phyloP scores from a whole-genome alignment of 2,329 filamentous ascomycete genomes.

The Alternaria gaisen region DNA sequence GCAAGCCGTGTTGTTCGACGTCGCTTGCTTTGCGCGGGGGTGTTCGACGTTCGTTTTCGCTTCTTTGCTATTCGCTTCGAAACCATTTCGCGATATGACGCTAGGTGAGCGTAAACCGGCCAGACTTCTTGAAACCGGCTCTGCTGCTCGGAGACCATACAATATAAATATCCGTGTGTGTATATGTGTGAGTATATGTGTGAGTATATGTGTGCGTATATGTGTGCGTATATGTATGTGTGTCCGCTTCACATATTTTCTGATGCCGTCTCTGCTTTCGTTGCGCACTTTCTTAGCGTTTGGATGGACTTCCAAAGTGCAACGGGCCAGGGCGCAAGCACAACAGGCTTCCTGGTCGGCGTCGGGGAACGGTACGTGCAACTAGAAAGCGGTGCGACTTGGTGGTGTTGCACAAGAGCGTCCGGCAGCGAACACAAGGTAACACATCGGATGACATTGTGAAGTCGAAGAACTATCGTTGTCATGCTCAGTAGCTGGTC shows the following conservation, averaged over 20 bases:
- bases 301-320: conserved; percentile 3
- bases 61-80: conserved; percentile 11
- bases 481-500: conserved; percentile 7
- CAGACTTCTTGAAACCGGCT: conserved; percentile 3
- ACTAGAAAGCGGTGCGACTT: neutral
- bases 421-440: conserved; percentile 1
- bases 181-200: too few relatives aligned
- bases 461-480: conserved; percentile 4
- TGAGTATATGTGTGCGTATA: too few relatives aligned
- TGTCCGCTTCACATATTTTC: conserved; percentile 3
- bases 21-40: conserved; percentile 2
- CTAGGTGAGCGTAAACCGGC: conserved; percentile 2
- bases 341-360: conserved; percentile 2
- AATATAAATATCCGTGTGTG: neutral
- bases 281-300: conserved; percentile 4
- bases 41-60: conserved; percentile 12
- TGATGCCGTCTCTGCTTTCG: conserved; percentile 1
- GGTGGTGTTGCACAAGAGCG: neutral
- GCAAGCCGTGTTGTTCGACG: conserved; percentile 7
- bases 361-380: conserved; percentile 1
- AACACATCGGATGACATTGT: conserved; percentile 6
- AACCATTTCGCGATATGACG: conserved; percentile 11
- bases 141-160: neutral
- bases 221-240: neutral
- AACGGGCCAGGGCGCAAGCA: neutral